Evolutionary conservation across 208 protist genomes (phyloP).

Genomic region (Herpetomonas muscarum): DNA sequence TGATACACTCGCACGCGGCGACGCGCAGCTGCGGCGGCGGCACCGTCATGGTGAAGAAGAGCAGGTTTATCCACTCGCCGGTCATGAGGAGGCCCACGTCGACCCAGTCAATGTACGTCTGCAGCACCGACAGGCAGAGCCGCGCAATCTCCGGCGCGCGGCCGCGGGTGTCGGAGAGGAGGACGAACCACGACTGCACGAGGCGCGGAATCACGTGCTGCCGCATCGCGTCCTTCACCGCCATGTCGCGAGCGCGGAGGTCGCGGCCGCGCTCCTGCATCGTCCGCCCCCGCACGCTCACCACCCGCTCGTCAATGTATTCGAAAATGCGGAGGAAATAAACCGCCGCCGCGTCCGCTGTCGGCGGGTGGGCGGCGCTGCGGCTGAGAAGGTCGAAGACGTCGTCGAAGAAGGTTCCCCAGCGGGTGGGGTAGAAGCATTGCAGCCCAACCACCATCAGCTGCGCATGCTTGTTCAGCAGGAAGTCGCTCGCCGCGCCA

Average conservation of each 20-base stretch:
- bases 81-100: conserved; percentile 60
- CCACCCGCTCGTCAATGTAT: conserved; percentile 78
- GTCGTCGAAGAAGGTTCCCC: conserved; percentile 59
- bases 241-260: conserved; percentile 62
- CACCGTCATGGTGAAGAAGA: conserved; percentile 58
- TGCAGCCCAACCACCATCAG: conserved; percentile 68
- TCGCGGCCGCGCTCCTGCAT: conserved; percentile 40
- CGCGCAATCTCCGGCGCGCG: conserved; percentile 43
- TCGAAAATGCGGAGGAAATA: conserved; percentile 84
- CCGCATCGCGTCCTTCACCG: conserved; percentile 78
- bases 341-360: conserved; percentile 30
- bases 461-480: conserved; percentile 85
- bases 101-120: conserved; percentile 83
- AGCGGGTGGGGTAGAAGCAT: conserved; percentile 61
- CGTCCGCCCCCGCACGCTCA: conserved; percentile 49
- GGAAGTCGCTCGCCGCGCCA: conserved; percentile 33
- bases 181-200: conserved; percentile 53
- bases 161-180: conserved; percentile 46
- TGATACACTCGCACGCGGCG: conserved; percentile 57
- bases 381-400: conserved; percentile 50
- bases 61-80: conserved; percentile 62
- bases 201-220: conserved; percentile 50
- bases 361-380: conserved; percentile 16
- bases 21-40: conserved; percentile 20
- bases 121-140: conserved; percentile 51